Percentiles rank a stretch among this genome's conserved stretches.
Evolutionary conservation across 164 flowering plant species (phyloP).

Genomic region (Umbilicus rupestris): DNA sequence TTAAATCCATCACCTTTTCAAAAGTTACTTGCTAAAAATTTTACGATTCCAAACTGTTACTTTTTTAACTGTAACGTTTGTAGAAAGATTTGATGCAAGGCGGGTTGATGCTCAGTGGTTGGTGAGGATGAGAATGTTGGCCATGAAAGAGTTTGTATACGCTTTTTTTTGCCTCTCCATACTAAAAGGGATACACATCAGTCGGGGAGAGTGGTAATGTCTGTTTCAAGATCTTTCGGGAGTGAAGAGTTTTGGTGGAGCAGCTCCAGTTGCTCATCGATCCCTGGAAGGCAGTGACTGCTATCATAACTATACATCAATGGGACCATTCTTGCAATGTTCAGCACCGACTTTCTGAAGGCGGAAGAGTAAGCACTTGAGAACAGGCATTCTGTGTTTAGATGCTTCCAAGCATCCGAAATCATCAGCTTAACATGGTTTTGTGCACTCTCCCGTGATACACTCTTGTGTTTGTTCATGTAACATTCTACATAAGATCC

Average conservation of each 20-base stretch:
- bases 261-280: constrained; percentile 27
- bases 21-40: too few relatives aligned
- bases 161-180: too few relatives aligned
- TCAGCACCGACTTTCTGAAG: constrained; percentile 27
- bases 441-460: constrained; percentile 17
- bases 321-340: constrained; percentile 44
- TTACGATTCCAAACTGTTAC: too few relatives aligned
- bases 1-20: too few relatives aligned
- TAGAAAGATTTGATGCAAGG: too few relatives aligned
- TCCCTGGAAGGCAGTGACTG: constrained; percentile 25
- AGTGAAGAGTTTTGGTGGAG: neutral
- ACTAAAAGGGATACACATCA: too few relatives aligned
- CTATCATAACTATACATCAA: constrained; percentile 38
- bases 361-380: constrained; percentile 25
- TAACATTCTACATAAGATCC: constrained; percentile 46
- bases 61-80: too few relatives aligned
- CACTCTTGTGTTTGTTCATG: constrained; percentile 23
- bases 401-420: constrained; percentile 38
- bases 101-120: too few relatives aligned
- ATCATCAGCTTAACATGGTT: constrained; percentile 24
- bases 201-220: too few relatives aligned
- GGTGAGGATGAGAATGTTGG: too few relatives aligned
- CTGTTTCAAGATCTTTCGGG: too few relatives aligned
- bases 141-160: too few relatives aligned
- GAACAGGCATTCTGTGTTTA: constrained; percentile 35